phyloP scores from a whole-genome alignment of 1,284 basidiomycete genomes.

The Apiotrichum veenhuisii region DNA sequence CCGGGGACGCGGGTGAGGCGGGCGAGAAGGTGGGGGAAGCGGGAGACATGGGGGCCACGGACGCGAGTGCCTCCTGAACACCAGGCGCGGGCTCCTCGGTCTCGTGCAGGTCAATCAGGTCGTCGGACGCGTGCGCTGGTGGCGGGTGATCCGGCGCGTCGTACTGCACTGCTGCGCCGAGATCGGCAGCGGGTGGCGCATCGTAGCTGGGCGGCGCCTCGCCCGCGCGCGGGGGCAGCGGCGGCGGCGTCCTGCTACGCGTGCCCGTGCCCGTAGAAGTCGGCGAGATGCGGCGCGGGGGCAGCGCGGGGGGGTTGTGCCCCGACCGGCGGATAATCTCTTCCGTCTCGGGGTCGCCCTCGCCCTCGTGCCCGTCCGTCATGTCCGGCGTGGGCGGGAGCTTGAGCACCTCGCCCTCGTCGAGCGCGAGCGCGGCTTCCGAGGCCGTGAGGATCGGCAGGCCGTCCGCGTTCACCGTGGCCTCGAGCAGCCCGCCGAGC shows the following conservation, averaged over 20 bases:
- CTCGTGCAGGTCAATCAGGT: not conserved
- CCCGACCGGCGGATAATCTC: constrained; percentile 24
- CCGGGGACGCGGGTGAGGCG: not conserved
- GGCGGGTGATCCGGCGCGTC: not conserved
- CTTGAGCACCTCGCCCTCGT: constrained; percentile 50
- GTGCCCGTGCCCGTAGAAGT: not conserved
- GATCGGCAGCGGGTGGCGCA: not conserved
- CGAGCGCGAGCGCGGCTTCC: constrained; percentile 17
- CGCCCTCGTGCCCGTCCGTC: constrained; percentile 42
- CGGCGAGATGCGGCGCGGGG: constrained; percentile 16
- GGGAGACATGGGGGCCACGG: not conserved
- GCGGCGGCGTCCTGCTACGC: no score
- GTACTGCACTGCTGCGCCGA: not conserved
- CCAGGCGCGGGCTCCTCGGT: no score
- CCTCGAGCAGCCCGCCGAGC: constrained; percentile 41
- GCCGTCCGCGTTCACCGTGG: constrained; percentile 24
- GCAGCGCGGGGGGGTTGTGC: constrained; percentile 31
- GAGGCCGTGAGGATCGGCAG: not conserved
- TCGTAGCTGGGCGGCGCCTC: not conserved
- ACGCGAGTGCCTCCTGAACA: no score
- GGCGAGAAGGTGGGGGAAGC: not conserved
- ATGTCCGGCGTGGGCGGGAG: constrained; percentile 52
- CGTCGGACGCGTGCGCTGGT: not conserved
- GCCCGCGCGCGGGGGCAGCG: constrained; percentile 2
- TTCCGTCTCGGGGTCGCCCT: constrained; percentile 42